phyloP scores from a whole-genome alignment of 148 eudicot species.

The Beta vulgaris region DNA sequence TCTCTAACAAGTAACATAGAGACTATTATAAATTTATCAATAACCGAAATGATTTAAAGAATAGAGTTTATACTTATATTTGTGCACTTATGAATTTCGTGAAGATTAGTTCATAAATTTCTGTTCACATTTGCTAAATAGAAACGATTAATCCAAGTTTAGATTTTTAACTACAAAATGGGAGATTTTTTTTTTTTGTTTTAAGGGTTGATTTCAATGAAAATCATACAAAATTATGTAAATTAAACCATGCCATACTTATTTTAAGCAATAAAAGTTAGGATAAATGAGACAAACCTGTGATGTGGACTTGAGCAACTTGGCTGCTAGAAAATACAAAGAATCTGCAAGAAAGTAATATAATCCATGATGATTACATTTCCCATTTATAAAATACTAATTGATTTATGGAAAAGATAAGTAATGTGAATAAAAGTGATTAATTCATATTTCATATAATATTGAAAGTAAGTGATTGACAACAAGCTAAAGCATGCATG shows the following conservation, averaged over 20 bases:
- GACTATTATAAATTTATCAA: too few relatives aligned
- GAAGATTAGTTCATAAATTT: too few relatives aligned
- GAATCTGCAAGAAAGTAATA: conserved; percentile 57
- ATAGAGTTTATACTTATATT: too few relatives aligned
- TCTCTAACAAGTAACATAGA: too few relatives aligned
- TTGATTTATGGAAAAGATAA: not conserved
- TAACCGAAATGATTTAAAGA: too few relatives aligned
- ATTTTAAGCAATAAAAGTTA: conserved; percentile 1
- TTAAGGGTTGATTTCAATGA: not conserved
- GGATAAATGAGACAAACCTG: conserved; percentile 54
- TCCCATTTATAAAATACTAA: not conserved
- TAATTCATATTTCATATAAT: not conserved
- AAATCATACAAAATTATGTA: not conserved
- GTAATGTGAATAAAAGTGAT: not conserved
- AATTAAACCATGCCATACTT: too few relatives aligned
- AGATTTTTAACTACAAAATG: too few relatives aligned
- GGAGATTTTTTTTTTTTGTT: too few relatives aligned
- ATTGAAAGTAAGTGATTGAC: not conserved
- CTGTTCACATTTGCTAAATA: too few relatives aligned
- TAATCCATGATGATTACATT: conserved; percentile 50
- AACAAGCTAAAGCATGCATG: conserved; percentile 42
- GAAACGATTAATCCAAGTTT: too few relatives aligned
- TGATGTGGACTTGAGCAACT: conserved; percentile 76
- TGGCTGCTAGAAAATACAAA: conserved; percentile 80
- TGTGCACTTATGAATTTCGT: too few relatives aligned